Evolutionary conservation across 2,329 filamentous ascomycete species (phyloP), one percentile per base, ranked within the genome.

Genomic region (Sporothrix variecibatus): DNA sequence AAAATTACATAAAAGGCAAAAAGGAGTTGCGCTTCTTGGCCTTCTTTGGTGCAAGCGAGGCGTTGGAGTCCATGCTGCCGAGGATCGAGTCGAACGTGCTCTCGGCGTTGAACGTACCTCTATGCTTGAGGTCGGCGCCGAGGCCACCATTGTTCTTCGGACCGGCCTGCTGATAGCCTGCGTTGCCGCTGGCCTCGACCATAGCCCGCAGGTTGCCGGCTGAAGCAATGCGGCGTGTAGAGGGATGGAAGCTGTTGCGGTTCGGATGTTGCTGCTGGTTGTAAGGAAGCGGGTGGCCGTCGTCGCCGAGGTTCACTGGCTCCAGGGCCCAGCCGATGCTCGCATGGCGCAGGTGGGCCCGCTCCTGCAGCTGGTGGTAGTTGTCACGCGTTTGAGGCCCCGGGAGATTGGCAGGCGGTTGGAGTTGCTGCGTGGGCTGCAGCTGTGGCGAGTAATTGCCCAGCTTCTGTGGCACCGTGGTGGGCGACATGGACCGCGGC

Each of bases 11-110:
- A 74, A 78, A 77, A 3, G 77, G 76, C 40, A 79, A 73, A 64
- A 78, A 78, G 0, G 74, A 79, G 11, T 73, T 76, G 71, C 78
- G 79, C 78, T 81, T 82, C 76, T 80, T 81, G 70, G 75, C 70
- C 70, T 79, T 80, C 75, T 79, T 79, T 77, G 76, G 79, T 76
- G 43, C 77, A 26, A 60, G 31, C 34, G 34, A 34, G 7, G 43
- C 4, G 26, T 65, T 76, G 60, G 75, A 73, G 70, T 81, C 79
- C 78, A 83, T 82, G 73, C 78, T 80, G 77, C 81, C 80, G 71
- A 83, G 77, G 26, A 83, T 83, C 72, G 81, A 80, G 64, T 83
- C 82, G 76, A 83, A 83, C 34, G 82, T 76, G 70, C 74, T 77
- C 62, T 65, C 72, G 8, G 73, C n/a, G 7, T 73, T 73, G 65